Evolutionary conservation across 73 alveolate species (phyloP).

Genomic region (Uronychia setigera): DNA sequence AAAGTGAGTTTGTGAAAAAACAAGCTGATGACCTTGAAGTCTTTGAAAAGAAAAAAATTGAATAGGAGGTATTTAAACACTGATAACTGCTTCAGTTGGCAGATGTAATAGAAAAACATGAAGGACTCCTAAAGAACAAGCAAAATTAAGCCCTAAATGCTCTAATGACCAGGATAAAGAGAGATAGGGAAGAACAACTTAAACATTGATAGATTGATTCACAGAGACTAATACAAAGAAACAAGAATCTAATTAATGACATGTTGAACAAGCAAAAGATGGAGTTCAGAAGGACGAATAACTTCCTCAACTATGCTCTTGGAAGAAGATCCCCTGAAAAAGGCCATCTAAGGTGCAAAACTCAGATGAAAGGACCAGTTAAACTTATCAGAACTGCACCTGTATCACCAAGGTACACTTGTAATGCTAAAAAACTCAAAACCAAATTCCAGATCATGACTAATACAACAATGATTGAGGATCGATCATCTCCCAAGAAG

Average conservation of each 20-base stretch:
- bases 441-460: not conserved
- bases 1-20: constrained; percentile 33
- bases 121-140: constrained; percentile 32
- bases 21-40: constrained; percentile 46
- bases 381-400: not conserved
- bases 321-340: constrained; percentile 16
- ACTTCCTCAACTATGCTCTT: constrained; percentile 45
- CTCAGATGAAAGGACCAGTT: not conserved
- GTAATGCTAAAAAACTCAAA: not conserved
- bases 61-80: constrained; percentile 21
- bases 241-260: constrained; percentile 70
- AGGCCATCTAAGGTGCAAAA: not conserved
- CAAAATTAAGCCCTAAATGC: constrained; percentile 69
- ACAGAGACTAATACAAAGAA: constrained; percentile 72
- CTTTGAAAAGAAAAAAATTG: constrained; percentile 35
- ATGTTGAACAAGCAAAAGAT: constrained; percentile 67
- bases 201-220: constrained; percentile 76
- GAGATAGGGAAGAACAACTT: constrained; percentile 70
- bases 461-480: too few species aligned
- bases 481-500: too few species aligned
- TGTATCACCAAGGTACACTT: not conserved
- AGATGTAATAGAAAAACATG: constrained; percentile 19
- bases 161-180: constrained; percentile 65
- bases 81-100: constrained; percentile 10
- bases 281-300: constrained; percentile 44